Conservation (phyloP, 345 rosid genomes). For the Rhizophora mangle region DNA sequence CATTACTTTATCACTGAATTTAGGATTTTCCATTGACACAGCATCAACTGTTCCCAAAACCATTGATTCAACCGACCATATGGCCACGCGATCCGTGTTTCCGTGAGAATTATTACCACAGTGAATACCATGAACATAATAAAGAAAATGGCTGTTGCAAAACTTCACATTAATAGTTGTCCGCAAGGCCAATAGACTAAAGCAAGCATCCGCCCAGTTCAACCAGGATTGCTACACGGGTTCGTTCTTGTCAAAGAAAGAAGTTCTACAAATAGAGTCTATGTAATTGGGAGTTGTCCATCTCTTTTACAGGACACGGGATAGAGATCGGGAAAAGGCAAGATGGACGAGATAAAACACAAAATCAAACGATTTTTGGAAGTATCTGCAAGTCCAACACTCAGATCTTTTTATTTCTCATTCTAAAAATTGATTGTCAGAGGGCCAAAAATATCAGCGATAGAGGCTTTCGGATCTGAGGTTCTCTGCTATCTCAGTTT, state of each 20-base stretch:
- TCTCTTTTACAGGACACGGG: not conserved
- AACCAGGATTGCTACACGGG: not conserved
- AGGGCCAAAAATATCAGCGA: slow-evolving; percentile 40
- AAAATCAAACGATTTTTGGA: slow-evolving; percentile 2
- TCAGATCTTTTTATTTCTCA: slow-evolving; percentile 31
- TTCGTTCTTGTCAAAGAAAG: not conserved
- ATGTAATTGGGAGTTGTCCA: not conserved
- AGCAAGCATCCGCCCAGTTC: not conserved
- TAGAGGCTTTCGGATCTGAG: slow-evolving; percentile 93
- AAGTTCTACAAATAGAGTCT: not conserved
- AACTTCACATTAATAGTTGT: too few relatives aligned
- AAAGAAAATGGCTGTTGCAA: too few relatives aligned
- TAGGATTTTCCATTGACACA: too few relatives aligned
- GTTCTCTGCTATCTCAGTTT: slow-evolving; percentile 96
- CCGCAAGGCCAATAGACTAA: too few relatives aligned
- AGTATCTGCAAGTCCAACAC: slow-evolving; percentile 19
- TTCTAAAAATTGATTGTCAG: not conserved
- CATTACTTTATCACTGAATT: too few relatives aligned
- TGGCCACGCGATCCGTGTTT: too few relatives aligned
- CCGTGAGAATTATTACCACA: too few relatives aligned
- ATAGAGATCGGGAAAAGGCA: slow-evolving; percentile 8
- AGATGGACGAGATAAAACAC: slow-evolving; percentile 1
- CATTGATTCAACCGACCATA: too few relatives aligned
- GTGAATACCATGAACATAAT: too few relatives aligned
- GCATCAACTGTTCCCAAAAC: too few relatives aligned